phyloP scores from a whole-genome alignment of 108 stramenopile species.

The Conticribra guillardii region DNA sequence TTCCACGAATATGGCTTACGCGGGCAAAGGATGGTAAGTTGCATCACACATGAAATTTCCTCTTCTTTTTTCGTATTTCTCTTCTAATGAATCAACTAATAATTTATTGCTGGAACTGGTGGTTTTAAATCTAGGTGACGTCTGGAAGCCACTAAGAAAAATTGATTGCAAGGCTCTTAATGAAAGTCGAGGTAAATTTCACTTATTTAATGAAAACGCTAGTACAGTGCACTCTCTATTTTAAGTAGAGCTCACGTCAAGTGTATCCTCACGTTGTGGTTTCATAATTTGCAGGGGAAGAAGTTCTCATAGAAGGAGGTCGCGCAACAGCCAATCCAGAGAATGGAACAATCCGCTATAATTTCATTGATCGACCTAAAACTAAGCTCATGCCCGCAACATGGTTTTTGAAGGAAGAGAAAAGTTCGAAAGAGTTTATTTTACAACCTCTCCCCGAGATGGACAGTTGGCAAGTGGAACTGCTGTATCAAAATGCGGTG shows the following conservation, averaged over 20 bases:
- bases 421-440: conserved; percentile 51
- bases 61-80: too few species aligned
- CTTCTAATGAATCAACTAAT: too few species aligned
- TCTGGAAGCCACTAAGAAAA: conserved; percentile 82
- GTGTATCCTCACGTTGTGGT: too few species aligned
- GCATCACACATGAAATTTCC: too few species aligned
- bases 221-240: not conserved
- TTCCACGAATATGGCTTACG: conserved; percentile 59
- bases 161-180: conserved; percentile 78
- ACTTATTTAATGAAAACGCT: not conserved
- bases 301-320: conserved; percentile 69
- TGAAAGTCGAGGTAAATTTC: conserved; percentile 35
- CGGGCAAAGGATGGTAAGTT: conserved; percentile 39
- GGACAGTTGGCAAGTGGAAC: conserved; percentile 61
- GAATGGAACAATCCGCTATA: conserved; percentile 54
- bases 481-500: conserved; percentile 71
- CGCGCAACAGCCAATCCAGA: conserved; percentile 70
- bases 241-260: too few species aligned
- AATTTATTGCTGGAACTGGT: too few species aligned
- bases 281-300: conserved; percentile 16
- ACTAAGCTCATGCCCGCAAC: conserved; percentile 63
- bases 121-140: too few species aligned
- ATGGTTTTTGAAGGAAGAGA: conserved; percentile 73
- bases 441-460: conserved; percentile 54
- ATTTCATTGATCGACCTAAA: conserved; percentile 56